Evolutionary conservation across 352 stramenopile species (phyloP).

Genomic region (Pythium aristosporum): DNA sequence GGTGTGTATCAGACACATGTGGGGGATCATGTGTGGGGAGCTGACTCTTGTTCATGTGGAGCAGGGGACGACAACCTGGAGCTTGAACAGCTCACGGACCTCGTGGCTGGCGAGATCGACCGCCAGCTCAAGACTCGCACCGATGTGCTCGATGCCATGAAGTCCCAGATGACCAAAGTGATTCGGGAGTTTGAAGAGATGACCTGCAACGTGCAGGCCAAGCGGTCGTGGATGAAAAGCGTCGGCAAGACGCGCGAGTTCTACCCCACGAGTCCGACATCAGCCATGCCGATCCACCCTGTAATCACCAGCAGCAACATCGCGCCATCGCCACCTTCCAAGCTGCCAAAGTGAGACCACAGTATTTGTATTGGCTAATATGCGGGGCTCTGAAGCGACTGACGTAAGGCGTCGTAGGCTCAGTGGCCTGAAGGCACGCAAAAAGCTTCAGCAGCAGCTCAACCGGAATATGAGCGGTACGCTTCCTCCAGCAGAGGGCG

Average conservation of each 20-base stretch:
- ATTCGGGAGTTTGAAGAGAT: slow-evolving; percentile 72
- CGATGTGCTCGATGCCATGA: slow-evolving; percentile 56
- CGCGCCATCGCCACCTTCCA: slow-evolving; percentile 24
- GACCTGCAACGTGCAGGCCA: slow-evolving; percentile 45
- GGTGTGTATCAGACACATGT: not conserved
- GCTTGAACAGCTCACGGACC: slow-evolving; percentile 54
- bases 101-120: slow-evolving; percentile 66
- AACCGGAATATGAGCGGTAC: slow-evolving; percentile 34
- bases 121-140: slow-evolving; percentile 50
- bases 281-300: slow-evolving; percentile 29
- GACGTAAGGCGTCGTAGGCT: slow-evolving; percentile 1
- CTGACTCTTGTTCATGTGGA: not conserved
- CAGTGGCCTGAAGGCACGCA: slow-evolving; percentile 35
- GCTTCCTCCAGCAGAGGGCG: slow-evolving; percentile 24
- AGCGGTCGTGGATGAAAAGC: slow-evolving; percentile 72
- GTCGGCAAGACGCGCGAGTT: slow-evolving; percentile 43
- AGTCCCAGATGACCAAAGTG: slow-evolving; percentile 66
- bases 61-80: slow-evolving; percentile 31
- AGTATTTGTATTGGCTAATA: not conserved
- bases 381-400: not conserved
- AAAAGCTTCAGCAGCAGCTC: slow-evolving; percentile 48
- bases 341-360: slow-evolving; percentile 47
- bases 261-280: slow-evolving; percentile 20
- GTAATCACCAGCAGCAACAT: slow-evolving; percentile 36
- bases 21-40: not conserved